Conservation (phyloP, 2,329 filamentous ascomycete genomes). For the Penicillium sp. region DNA sequence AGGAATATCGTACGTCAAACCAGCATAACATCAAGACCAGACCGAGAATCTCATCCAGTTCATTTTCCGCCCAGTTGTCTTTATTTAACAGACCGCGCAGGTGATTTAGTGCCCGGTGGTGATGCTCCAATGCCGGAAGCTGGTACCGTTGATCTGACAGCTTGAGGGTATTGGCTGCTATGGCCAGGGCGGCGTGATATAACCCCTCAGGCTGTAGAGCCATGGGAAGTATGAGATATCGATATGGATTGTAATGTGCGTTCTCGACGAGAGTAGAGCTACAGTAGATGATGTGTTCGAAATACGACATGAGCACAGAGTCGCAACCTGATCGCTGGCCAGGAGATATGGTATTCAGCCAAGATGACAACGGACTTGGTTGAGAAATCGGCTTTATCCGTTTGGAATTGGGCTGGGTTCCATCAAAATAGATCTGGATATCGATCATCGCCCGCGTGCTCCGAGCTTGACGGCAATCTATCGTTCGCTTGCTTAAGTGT, state of each 20-base stretch:
- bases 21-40: slow-evolving; percentile 30
- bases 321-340: slow-evolving; percentile 11
- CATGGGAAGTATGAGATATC: slow-evolving; percentile 31
- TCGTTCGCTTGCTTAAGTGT: not conserved
- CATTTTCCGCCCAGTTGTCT: slow-evolving; percentile 11
- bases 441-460: not conserved
- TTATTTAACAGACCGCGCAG: slow-evolving; percentile 6
- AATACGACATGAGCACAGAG: slow-evolving; percentile 24
- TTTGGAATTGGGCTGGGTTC: not conserved
- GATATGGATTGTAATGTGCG: slow-evolving; percentile 28
- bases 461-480: not conserved
- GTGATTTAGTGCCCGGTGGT: slow-evolving; percentile 10
- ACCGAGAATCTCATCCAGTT: slow-evolving; percentile 28
- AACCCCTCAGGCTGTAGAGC: slow-evolving; percentile 25
- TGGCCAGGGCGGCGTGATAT: slow-evolving; percentile 28
- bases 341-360: slow-evolving; percentile 2
- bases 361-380: not conserved
- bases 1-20: slow-evolving; percentile 16
- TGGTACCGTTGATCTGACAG: slow-evolving; percentile 21
- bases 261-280: slow-evolving; percentile 29
- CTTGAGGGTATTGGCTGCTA: slow-evolving; percentile 26
- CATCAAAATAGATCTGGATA: slow-evolving; percentile 13
- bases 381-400: not conserved
- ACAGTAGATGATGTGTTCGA: slow-evolving; percentile 28
- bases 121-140: slow-evolving; percentile 25